Evolutionary conservation across 2,329 filamentous ascomycete genomes (phyloP).

Genomic region (Rasamsonia emersonii): DNA sequence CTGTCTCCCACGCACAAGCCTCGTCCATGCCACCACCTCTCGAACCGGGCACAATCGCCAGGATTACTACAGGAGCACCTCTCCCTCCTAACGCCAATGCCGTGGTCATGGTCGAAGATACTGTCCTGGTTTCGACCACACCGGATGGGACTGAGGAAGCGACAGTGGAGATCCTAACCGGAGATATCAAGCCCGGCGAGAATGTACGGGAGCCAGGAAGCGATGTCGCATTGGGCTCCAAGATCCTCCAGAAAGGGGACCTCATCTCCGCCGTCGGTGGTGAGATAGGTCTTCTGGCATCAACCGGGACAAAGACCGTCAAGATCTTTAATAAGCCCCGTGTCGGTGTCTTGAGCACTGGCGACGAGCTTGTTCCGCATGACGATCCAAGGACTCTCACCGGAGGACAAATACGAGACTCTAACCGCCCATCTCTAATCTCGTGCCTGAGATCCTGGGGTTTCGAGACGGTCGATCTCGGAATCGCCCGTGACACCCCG

Average conservation of each 20-base stretch:
- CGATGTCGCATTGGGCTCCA: slow-evolving; percentile 62
- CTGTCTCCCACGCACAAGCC: slow-evolving; percentile 76
- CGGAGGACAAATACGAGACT: slow-evolving; percentile 84
- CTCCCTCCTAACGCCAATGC: slow-evolving; percentile 80
- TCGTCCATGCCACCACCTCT: slow-evolving; percentile 55
- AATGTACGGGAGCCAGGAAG: slow-evolving; percentile 89
- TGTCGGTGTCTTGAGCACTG: slow-evolving; percentile 83
- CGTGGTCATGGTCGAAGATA: slow-evolving; percentile 97
- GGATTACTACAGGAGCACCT: slow-evolving; percentile 92
- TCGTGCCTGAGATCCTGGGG: slow-evolving; percentile 66
- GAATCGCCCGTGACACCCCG: slow-evolving; percentile 56
- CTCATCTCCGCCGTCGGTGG: slow-evolving; percentile 80
- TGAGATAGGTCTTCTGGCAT: slow-evolving; percentile 81
- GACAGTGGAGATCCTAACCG: slow-evolving; percentile 76
- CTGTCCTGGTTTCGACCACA: slow-evolving; percentile 63
- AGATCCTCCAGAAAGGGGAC: slow-evolving; percentile 68
- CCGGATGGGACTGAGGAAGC: slow-evolving; percentile 77
- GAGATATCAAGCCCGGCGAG: slow-evolving; percentile 65
- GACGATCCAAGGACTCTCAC: slow-evolving; percentile 51
- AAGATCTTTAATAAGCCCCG: slow-evolving; percentile 66
- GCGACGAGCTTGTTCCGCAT: slow-evolving; percentile 84
- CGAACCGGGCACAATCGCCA: slow-evolving; percentile 65
- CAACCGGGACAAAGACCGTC: slow-evolving; percentile 66
- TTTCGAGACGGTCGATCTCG: slow-evolving; percentile 73
- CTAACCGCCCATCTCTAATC: slow-evolving; percentile 80